Evolutionary conservation across 1,284 basidiomycete genomes (phyloP).

Genomic region (Termitomyces sp.): DNA sequence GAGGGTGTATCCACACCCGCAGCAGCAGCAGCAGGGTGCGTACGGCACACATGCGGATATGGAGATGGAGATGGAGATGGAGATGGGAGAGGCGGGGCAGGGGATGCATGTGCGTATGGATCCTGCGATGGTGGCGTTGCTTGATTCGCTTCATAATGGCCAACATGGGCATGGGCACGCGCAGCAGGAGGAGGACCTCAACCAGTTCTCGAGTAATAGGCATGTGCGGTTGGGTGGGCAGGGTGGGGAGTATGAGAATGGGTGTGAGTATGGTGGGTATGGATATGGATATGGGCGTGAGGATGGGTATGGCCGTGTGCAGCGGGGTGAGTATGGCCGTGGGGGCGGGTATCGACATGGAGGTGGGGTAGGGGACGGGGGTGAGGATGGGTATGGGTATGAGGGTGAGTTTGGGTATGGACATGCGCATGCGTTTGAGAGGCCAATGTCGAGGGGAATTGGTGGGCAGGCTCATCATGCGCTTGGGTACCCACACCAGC

Average conservation of each 20-base stretch:
- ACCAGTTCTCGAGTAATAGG: background rate
- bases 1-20: background rate
- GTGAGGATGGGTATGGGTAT: background rate
- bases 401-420: background rate
- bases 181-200: background rate
- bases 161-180: too few species aligned
- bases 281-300: background rate
- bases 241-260: background rate
- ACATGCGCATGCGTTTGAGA: background rate
- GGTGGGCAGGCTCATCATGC: background rate
- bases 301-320: background rate
- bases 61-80: too few species aligned
- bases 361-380: background rate
- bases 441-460: background rate
- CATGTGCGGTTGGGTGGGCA: too few species aligned
- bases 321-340: background rate
- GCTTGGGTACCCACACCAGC: background rate
- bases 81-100: background rate
- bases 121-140: conserved; percentile 32
- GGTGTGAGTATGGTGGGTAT: background rate
- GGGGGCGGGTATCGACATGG: background rate
- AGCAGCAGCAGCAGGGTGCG: conserved; percentile 2
- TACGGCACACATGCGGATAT: conserved; percentile 4
- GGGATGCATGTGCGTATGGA: conserved; percentile 20
- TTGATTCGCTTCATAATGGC: conserved; percentile 28